Conservation (phyloP, 1,139 yeast species). For the Wickerhamiella infanticola region DNA sequence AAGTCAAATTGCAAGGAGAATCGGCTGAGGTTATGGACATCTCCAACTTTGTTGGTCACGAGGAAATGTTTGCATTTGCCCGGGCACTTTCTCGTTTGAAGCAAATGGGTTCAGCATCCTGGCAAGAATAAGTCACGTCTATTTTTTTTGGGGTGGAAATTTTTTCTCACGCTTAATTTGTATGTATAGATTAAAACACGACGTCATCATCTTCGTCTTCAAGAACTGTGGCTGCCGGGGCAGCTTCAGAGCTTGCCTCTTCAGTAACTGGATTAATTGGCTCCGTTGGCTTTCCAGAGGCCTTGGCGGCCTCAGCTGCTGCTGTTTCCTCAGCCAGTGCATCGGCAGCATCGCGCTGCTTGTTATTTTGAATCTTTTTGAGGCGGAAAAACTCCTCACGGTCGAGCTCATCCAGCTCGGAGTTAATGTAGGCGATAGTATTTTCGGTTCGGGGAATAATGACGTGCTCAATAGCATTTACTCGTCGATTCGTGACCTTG, state of each 20-base stretch:
- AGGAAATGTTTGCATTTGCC: slow-evolving; percentile 92
- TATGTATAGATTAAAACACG: slow-evolving; percentile 8
- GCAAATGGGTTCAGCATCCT: slow-evolving; percentile 87
- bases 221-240: slow-evolving; percentile 3
- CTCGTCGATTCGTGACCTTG: slow-evolving; percentile 95
- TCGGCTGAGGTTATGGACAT: slow-evolving; percentile 54
- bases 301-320: slow-evolving; percentile 9
- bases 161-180: background rate
- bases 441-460: slow-evolving; percentile 95
- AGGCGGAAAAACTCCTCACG: slow-evolving; percentile 95
- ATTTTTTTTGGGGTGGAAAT: background rate
- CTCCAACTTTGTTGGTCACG: slow-evolving; percentile 73
- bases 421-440: slow-evolving; percentile 75
- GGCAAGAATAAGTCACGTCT: slow-evolving; percentile 34
- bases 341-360: slow-evolving; percentile 47
- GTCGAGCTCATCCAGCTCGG: slow-evolving; percentile 92
- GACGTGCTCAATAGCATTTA: slow-evolving; percentile 96
- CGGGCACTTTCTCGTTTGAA: slow-evolving; percentile 79
- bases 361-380: slow-evolving; percentile 94
- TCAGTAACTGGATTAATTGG: slow-evolving; percentile 8
- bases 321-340: slow-evolving; percentile 9
- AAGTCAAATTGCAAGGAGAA: slow-evolving; percentile 29
- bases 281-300: slow-evolving; percentile 5
- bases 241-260: slow-evolving; percentile 5
- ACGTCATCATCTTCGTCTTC: slow-evolving; percentile 13